A percentile compares a stretch with the other conserved stretches of the same genome.
Evolutionary conservation across 495 filamentous ascomycete genomes (phyloP).

Genomic region (Penicillium steckii): DNA sequence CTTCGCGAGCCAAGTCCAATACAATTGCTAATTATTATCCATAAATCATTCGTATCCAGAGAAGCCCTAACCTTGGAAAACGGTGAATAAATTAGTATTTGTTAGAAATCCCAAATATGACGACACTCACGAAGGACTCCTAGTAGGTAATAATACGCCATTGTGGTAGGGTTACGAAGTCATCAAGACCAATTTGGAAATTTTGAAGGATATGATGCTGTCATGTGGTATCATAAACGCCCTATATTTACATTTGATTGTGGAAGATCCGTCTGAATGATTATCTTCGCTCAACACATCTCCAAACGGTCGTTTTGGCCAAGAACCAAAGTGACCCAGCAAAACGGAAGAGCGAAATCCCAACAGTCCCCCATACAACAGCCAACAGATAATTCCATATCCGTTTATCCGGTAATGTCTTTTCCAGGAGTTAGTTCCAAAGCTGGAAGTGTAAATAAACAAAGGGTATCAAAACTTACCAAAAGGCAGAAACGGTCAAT

Average conservation of each 20-base stretch:
- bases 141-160: too few species aligned
- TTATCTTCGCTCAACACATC: background rate
- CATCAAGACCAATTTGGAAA: too few species aligned
- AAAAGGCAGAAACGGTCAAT: slow-evolving; percentile 70
- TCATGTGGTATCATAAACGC: background rate
- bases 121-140: too few species aligned
- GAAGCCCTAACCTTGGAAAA: too few species aligned
- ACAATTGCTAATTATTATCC: too few species aligned
- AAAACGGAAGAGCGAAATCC: slow-evolving; percentile 10
- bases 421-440: background rate
- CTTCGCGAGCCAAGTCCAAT: too few species aligned
- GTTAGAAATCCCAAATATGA: too few species aligned
- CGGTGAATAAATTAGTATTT: too few species aligned
- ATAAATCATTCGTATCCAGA: too few species aligned
- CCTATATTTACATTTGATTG: background rate
- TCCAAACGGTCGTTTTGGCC: slow-evolving; percentile 1
- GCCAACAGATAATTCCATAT: slow-evolving; percentile 9
- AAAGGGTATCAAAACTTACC: slow-evolving; percentile 49
- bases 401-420: slow-evolving; percentile 2
- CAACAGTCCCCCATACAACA: slow-evolving; percentile 9
- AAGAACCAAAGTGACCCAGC: slow-evolving; percentile 10
- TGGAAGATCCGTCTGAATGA: background rate
- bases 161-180: too few species aligned
- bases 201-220: too few species aligned
- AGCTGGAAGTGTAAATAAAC: background rate